Evolutionary conservation across 106 monocot genomes (phyloP).

Genomic region (Alisma plantagoaquatica): DNA sequence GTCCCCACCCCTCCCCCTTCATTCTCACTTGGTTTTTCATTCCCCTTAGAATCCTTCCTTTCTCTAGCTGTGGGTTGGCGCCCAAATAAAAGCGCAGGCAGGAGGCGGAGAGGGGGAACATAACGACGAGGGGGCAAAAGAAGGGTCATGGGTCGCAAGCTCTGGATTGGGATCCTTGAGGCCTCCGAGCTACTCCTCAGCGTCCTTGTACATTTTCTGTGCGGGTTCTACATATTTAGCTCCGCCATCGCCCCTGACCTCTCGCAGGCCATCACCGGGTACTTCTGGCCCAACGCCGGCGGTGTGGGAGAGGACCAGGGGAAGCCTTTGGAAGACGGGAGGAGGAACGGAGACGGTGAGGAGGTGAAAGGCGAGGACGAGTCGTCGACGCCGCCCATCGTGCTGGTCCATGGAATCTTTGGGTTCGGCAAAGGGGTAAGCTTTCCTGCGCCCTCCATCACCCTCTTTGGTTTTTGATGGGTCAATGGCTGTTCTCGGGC

Average conservation of each 20-base stretch:
- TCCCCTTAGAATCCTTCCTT: neutral
- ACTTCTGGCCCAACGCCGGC: neutral
- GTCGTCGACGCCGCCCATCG: slow-evolving; percentile 41
- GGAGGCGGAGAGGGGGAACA: neutral
- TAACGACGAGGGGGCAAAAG: slow-evolving; percentile 47
- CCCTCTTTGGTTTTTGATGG: neutral
- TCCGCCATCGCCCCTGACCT: slow-evolving; percentile 71
- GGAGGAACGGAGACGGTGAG: slow-evolving; percentile 10
- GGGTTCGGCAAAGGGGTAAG: slow-evolving; percentile 87
- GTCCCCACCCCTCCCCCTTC: slow-evolving; percentile 3
- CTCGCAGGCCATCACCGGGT: slow-evolving; percentile 28
- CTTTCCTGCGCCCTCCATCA: no score
- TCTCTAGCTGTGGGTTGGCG: neutral
- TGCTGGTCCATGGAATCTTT: slow-evolving; percentile 85
- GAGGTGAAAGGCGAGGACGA: slow-evolving; percentile 2
- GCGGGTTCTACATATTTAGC: slow-evolving; percentile 84
- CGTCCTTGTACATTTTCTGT: slow-evolving; percentile 52
- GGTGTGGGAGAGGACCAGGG: neutral
- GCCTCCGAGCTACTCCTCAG: slow-evolving; percentile 54
- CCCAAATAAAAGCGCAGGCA: no score
- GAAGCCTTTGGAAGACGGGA: neutral
- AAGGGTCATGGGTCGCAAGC: no score
- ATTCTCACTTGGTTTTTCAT: neutral
- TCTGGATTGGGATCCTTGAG: slow-evolving; percentile 25
- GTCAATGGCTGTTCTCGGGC: neutral